phyloP scores from a whole-genome alignment of 306 rosid species.

The Medicago ruthenica region DNA sequence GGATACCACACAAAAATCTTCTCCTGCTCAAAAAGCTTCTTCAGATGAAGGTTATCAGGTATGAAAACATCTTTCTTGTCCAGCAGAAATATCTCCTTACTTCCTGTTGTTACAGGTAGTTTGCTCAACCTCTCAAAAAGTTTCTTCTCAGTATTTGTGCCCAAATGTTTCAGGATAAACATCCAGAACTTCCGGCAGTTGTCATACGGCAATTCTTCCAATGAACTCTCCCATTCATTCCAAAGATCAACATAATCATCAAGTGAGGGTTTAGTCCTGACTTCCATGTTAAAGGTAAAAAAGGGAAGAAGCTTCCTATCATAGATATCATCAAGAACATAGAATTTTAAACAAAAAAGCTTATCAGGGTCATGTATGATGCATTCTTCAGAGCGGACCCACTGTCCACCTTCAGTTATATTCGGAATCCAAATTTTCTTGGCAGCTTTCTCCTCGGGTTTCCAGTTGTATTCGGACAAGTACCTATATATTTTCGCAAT shows the following conservation, averaged over 20 bases:
- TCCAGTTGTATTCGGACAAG: conserved; percentile 57
- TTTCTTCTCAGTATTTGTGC: conserved; percentile 34
- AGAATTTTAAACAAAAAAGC: conserved; percentile 60
- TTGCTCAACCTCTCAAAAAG: conserved; percentile 53
- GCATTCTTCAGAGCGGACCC: conserved; percentile 60
- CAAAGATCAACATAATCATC: conserved; percentile 69
- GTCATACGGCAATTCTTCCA: conserved; percentile 45
- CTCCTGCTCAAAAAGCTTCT: conserved; percentile 59
- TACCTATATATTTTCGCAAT: conserved; percentile 49
- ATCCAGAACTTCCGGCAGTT: conserved; percentile 73
- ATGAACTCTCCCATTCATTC: conserved; percentile 70
- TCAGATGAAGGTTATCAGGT: conserved; percentile 72
- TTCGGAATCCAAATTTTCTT: conserved; percentile 64
- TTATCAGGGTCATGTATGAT: conserved; percentile 58
- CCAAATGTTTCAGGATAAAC: conserved; percentile 54
- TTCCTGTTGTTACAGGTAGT: conserved; percentile 58
- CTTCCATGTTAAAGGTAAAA: conserved; percentile 51
- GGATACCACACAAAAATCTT: conserved; percentile 78
- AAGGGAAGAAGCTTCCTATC: neutral
- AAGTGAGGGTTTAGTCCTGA: conserved; percentile 51
- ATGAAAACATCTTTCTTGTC: conserved; percentile 61
- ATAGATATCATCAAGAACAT: conserved; percentile 49
- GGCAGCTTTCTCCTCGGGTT: conserved; percentile 46
- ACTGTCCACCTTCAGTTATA: conserved; percentile 48
- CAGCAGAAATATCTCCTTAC: conserved; percentile 50